Evolutionary conservation across 257 asterid species (phyloP), one percentile per base, ranked within the genome.

Genomic region (Nicotiana benthamiana): DNA sequence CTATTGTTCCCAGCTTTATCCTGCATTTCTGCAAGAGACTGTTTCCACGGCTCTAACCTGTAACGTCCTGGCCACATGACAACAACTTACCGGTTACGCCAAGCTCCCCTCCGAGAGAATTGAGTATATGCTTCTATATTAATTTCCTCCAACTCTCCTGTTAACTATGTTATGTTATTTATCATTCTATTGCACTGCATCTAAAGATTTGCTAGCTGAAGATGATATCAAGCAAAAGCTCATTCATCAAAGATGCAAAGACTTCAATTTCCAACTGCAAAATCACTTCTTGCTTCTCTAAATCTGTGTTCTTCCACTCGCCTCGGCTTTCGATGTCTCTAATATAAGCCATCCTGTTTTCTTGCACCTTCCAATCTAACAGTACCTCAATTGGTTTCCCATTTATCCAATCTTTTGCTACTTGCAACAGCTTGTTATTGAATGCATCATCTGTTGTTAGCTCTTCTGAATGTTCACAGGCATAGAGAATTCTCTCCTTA

Each of bases 261-360:
- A 92, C 84, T 70, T 87, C 92, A 80, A 10, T 79, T 83, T 85
- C 98, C 91, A 95, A 61, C 89, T 88, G 94, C 32, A 81, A 34
- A 59, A 75, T 88, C 85, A 93, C 85, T 62, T 86, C 92, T 56
- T 84, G 34, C 27, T 56, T 85, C 85, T 92, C 94, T 75, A 86
- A 77, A 66, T 85, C 87, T 75, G 81, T 79, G 22, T 66, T 80
- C 82, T 68, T 91, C 99, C 98, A 95, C 51, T 85, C 82, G 59
- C 90, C 90, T 43, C 83, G 80, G n/a, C 79, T 87, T 72, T 92
- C 98, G 91, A 93, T 92, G 20, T 89, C 99, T 3, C 75, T 79
- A 30, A 93, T 62, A 77, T 88, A 93, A 16, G 89, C 84, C 70
- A 80, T 83, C 75, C 93, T 83, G 75, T 90, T 89, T 88, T 84